Evolutionary conservation across 257 asterid genomes (phyloP).

Genomic region (Linaria vulgaris): DNA sequence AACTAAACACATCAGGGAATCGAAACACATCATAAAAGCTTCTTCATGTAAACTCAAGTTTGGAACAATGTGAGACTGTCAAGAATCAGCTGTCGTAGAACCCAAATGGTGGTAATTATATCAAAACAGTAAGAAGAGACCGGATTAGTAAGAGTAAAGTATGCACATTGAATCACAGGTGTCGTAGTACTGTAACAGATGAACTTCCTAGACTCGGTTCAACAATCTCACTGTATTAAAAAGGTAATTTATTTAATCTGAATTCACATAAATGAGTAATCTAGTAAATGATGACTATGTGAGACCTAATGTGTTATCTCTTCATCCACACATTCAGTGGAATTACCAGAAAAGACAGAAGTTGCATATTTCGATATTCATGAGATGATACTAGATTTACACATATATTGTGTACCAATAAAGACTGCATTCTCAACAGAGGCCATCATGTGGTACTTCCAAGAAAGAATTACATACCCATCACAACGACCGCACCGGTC

Average conservation of each 20-base stretch:
- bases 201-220: background rate
- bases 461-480: slow-evolving; percentile 37
- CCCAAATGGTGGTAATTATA: no score
- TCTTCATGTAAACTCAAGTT: slow-evolving; percentile 57
- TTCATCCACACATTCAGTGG: background rate
- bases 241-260: no score
- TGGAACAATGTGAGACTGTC: background rate
- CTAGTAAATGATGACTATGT: no score
- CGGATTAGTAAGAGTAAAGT: background rate
- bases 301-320: no score
- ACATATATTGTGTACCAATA: background rate
- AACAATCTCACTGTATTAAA: background rate
- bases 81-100: no score
- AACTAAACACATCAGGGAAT: no score
- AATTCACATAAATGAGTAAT: background rate
- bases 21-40: no score
- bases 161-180: background rate
- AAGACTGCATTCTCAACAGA: no score
- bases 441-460: no score
- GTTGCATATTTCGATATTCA: background rate
- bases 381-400: background rate
- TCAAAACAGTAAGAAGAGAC: no score
- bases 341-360: background rate
- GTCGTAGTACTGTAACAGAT: background rate
- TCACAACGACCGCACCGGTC: slow-evolving; percentile 62